These are phyloP conservation scores for Apostasia shenzhenica DNA, from an alignment of 106 monocot species.

Conservation along the genomic window DNA sequence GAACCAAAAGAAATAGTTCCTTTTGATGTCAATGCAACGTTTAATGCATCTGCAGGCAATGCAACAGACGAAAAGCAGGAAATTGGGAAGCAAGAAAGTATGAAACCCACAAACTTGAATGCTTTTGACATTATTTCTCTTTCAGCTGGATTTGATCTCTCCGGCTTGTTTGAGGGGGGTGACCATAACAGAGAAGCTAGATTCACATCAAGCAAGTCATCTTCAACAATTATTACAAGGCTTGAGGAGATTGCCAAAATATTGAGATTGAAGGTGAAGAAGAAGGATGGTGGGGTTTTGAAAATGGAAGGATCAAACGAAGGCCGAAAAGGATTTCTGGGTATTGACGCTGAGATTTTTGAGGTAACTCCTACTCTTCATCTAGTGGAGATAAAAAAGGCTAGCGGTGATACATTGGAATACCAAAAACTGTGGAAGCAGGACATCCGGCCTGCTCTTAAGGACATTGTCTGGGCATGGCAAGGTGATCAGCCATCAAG, in stretches of 20 bases:
- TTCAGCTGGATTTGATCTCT: constrained; percentile 34
- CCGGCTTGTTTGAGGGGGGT: constrained; percentile 18
- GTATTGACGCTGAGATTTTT: constrained; percentile 23
- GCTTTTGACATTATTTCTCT: constrained; percentile 37
- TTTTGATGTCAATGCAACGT: constrained; percentile 13
- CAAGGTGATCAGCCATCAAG: constrained; percentile 13
- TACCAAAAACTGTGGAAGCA: constrained; percentile 30
- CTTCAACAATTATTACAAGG: constrained; percentile 20
- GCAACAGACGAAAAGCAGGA: not conserved
- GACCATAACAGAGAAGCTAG: constrained; percentile 7
- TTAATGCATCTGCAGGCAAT: not conserved
- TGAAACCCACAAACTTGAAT: constrained; percentile 18
- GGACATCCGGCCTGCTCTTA: constrained; percentile 15
- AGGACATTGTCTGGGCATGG: constrained; percentile 19
- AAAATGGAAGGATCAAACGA: constrained; percentile 20
- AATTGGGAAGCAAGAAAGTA: not conserved
- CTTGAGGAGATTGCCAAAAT: constrained; percentile 20
- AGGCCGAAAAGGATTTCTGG: constrained; percentile 19
- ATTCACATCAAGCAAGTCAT: constrained; percentile 16
- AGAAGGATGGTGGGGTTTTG: constrained; percentile 27
- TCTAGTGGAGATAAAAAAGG: constrained; percentile 26
- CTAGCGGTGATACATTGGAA: constrained; percentile 26
- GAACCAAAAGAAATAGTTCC: constrained; percentile 10
- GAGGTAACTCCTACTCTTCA: constrained; percentile 26
- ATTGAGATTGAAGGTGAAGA: constrained; percentile 22